Base-by-base conservation (phyloP, 345 rosid species). In the Rhodamnia rubescens region DNA sequence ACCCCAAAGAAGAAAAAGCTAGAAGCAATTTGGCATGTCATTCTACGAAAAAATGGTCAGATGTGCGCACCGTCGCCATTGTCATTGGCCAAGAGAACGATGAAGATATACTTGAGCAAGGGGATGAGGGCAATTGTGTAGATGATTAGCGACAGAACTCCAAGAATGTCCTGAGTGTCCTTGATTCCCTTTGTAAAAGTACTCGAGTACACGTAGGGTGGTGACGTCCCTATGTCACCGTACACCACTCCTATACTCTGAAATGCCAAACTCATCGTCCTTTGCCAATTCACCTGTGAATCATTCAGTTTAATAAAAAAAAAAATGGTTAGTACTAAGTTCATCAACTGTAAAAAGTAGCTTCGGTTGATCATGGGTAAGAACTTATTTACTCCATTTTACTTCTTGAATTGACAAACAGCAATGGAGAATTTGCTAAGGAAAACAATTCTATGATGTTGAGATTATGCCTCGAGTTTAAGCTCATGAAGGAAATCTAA, bases 271-370 rank as follows among this genome's bases (percentile, higher is more conserved):
- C 61, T 84, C 57, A 84, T 11, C 4, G 95, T 94, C 84, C 84
- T 88, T 69, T 50, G 36, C 99, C 95, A 96, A 49, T 87, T 84
- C 22, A 47, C 26, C 93, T 93, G 83, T 5, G 15, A 15, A 49
- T 12, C 18, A 27, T 32, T 21, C 16, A 52, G 26, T 29, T 29
- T 8, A 56, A 7, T 32, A 14, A 40, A 69, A 21, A 11, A n/a
- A 51, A 4, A 18, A 16, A 12, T 26, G 84, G 44, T 4, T 42
- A 42, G 44, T 6, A 42, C 44, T 42, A 42, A 42, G 7, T 42
- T 42, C 44, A 42, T 4, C 3, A 42, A 42, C 44, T 42, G 5
- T 42, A 42, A 42, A 42, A 6, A 42, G 44, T 42, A 42, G 44
- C 44, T 15, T n/a, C 7, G 9, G 69, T n/a, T 29, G 27, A 8